Evolutionary conservation across 2,329 filamentous ascomycete genomes (phyloP).

Genomic region (Macrophomina tecta): DNA sequence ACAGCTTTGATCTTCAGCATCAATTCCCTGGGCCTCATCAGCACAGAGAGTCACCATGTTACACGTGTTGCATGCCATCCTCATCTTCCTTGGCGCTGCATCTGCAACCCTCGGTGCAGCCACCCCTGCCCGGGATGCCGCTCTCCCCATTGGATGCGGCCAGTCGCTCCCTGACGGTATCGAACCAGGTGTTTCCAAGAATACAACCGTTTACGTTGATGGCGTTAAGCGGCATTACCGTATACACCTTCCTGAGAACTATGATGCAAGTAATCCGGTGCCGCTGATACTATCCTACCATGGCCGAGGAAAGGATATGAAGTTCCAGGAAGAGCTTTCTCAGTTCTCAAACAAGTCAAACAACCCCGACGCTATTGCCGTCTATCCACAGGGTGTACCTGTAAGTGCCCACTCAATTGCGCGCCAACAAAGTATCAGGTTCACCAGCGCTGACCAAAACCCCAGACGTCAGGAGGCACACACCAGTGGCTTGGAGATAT

Average conservation of each 20-base stretch:
- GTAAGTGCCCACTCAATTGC: slow-evolving; percentile 31
- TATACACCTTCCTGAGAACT: slow-evolving; percentile 48
- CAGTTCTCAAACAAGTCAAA: slow-evolving; percentile 53
- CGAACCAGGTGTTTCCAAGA: slow-evolving; percentile 34
- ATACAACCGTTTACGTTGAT: slow-evolving; percentile 37
- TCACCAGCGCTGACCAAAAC: neutral
- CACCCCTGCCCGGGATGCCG: neutral
- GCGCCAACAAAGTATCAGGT: neutral
- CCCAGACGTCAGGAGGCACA: slow-evolving; percentile 28
- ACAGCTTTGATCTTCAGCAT: neutral
- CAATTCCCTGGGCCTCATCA: neutral
- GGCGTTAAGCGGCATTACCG: slow-evolving; percentile 44
- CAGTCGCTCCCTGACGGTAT: slow-evolving; percentile 35
- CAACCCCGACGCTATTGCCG: slow-evolving; percentile 52
- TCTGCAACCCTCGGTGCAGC: neutral
- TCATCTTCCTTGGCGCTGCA: slow-evolving; percentile 8
- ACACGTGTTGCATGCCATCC: neutral
- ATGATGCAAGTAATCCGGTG: slow-evolving; percentile 44
- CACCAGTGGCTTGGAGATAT: slow-evolving; percentile 50
- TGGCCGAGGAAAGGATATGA: slow-evolving; percentile 47
- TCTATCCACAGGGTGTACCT: slow-evolving; percentile 53
- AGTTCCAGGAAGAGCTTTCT: slow-evolving; percentile 50
- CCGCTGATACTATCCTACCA: slow-evolving; percentile 58
- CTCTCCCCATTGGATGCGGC: slow-evolving; percentile 28
- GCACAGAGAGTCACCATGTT: neutral